Percentiles rank a stretch among this genome's conserved stretches.
phyloP scores from a whole-genome alignment of 2,329 filamentous ascomycete genomes.

The Colletotrichum limetticola region DNA sequence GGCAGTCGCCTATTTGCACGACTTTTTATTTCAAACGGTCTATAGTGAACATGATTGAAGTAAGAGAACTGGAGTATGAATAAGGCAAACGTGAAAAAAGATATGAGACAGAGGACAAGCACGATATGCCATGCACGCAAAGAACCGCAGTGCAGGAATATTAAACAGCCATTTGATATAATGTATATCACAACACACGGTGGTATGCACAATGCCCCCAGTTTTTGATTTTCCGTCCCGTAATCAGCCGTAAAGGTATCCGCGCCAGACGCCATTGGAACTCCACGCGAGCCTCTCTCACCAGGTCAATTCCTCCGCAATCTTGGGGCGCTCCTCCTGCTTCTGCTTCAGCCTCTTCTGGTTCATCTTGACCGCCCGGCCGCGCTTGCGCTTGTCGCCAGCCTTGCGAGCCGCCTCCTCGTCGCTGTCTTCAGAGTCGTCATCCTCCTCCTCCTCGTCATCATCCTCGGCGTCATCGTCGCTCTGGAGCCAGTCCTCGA shows the following conservation, averaged over 20 bases:
- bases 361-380: constrained; percentile 58
- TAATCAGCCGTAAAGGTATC: constrained; percentile 33
- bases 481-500: constrained; percentile 93
- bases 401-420: constrained; percentile 64
- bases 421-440: constrained; percentile 69
- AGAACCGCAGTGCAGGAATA: not conserved
- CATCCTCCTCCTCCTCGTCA: constrained; percentile 66
- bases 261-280: constrained; percentile 30
- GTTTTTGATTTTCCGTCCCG: constrained; percentile 24
- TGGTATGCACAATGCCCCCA: constrained; percentile 28
- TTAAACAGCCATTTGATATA: constrained; percentile 17
- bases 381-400: constrained; percentile 66
- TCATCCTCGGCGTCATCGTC: constrained; percentile 71
- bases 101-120: not conserved
- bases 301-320: constrained; percentile 57
- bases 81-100: not conserved
- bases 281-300: constrained; percentile 38
- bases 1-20: not conserved
- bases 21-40: not conserved
- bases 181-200: constrained; percentile 15
- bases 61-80: not conserved
- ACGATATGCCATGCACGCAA: not conserved
- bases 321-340: constrained; percentile 59
- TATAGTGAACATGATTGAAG: no score
- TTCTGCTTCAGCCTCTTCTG: constrained; percentile 50